A percentile compares a stretch with the other conserved stretches of the same genome.
Conservation (phyloP, 768 basidiomycete genomes). For the Termitomyces sp. region DNA sequence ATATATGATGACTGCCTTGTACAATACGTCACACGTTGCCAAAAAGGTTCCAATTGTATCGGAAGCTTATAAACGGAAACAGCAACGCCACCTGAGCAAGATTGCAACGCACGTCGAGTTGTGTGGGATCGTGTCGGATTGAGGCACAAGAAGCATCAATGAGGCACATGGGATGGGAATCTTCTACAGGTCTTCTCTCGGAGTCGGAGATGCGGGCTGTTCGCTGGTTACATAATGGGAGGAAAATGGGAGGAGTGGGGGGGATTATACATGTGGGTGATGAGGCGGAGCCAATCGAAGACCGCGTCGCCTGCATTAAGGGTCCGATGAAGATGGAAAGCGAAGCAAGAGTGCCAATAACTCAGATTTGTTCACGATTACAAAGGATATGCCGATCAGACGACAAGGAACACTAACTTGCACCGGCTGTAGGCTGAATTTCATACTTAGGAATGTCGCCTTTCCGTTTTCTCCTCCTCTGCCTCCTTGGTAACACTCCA, state of each 20-base stretch:
- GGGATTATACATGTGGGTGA: constrained; percentile 12
- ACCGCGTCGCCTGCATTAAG: constrained; percentile 34
- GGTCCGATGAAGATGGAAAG: constrained; percentile 38
- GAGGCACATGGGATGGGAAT: constrained; percentile 22
- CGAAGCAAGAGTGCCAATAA: constrained; percentile 1
- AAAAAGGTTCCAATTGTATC: constrained; percentile 12
- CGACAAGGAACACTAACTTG: constrained; percentile 17
- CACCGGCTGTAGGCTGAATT: constrained; percentile 17
- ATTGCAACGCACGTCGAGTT: constrained; percentile 12
- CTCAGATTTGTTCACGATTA: constrained; percentile 19
- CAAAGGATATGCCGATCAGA: constrained; percentile 35
- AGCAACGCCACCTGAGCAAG: constrained; percentile 13
- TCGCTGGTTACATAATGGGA: constrained; percentile 9
- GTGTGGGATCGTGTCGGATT: constrained; percentile 3
- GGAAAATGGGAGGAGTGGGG: neutral
- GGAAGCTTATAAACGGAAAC: constrained; percentile 19
- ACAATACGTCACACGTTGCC: constrained; percentile 7
- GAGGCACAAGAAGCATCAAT: constrained; percentile 21
- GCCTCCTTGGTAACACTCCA: constrained; percentile 46
- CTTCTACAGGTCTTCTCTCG: too few relatives aligned
- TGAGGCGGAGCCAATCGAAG: constrained; percentile 27
- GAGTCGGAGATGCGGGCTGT: constrained; percentile 11
- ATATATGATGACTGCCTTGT: neutral
- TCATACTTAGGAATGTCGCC: constrained; percentile 28
- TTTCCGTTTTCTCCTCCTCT: constrained; percentile 27